Conservation (phyloP, 441 rosid genomes). For the Gossypium gossypioides region DNA sequence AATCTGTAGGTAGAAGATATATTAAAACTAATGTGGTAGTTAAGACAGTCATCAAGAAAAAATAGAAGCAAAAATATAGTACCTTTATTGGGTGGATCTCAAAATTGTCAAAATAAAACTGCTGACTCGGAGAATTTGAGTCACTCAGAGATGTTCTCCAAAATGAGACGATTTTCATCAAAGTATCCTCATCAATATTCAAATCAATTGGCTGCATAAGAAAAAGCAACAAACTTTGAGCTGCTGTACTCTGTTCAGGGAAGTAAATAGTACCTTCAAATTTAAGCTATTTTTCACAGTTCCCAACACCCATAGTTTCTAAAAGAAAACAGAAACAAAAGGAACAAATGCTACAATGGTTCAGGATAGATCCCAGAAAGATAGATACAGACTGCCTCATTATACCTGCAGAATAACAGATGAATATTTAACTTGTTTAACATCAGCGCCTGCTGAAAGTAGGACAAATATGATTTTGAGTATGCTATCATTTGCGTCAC, state of each 20-base stretch:
- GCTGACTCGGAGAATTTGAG: conserved; percentile 57
- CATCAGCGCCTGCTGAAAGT: conserved; percentile 53
- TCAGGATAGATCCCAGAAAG: conserved; percentile 6
- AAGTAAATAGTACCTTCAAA: conserved; percentile 6
- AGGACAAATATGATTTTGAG: conserved; percentile 52
- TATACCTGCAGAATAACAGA: conserved; percentile 79
- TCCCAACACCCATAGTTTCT: background rate
- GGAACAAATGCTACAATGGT: conserved; percentile 2
- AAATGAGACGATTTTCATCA: conserved; percentile 77
- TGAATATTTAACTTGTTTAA: conserved; percentile 68
- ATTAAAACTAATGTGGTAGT: conserved; percentile 8
- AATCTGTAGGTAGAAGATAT: conserved; percentile 37
- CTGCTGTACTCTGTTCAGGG: conserved; percentile 9
- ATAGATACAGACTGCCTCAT: background rate
- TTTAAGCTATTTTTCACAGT: conserved; percentile 6
- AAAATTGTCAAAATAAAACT: conserved; percentile 84
- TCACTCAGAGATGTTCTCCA: conserved; percentile 80
- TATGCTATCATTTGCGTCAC: conserved; percentile 40
- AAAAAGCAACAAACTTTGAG: conserved; percentile 22
- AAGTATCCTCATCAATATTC: conserved; percentile 86
- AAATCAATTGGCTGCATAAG: conserved; percentile 65
- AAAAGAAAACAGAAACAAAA: conserved; percentile 12
- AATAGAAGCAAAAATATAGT: conserved; percentile 19
- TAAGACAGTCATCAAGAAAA: conserved; percentile 2
- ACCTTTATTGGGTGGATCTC: conserved; percentile 97